A percentile compares a stretch with the other conserved stretches of the same genome.
Conservation (phyloP, 2,329 filamentous ascomycete genomes). For the Talaromyces sp. region DNA sequence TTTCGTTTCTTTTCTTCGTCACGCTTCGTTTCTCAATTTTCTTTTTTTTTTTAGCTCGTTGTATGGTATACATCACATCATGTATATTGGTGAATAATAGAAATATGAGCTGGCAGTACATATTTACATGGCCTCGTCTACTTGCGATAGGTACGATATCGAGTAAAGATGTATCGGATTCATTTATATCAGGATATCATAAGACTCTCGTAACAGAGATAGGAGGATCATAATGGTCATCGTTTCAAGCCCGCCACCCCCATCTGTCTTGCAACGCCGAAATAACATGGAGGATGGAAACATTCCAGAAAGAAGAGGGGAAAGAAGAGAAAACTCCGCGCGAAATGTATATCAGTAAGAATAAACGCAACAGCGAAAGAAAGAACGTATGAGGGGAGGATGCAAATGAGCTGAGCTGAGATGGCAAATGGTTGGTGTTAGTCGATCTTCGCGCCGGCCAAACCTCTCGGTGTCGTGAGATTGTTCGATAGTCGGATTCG, state of each 20-base stretch:
- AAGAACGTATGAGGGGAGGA: background rate
- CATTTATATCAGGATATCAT: background rate
- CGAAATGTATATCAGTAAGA: background rate
- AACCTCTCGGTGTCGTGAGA: slow-evolving; percentile 64
- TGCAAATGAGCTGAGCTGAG: background rate
- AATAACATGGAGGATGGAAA: background rate
- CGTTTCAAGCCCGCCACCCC: background rate
- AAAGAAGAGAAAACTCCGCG: background rate
- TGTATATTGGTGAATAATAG: slow-evolving; percentile 11
- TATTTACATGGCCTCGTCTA: background rate
- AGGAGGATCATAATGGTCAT: background rate
- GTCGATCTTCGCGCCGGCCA: slow-evolving; percentile 73
- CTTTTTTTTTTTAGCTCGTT: background rate
- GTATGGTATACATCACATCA: background rate
- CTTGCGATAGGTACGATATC: background rate
- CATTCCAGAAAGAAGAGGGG: background rate
- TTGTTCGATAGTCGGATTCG: slow-evolving; percentile 77
- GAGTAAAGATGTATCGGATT: background rate
- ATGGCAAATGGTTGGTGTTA: slow-evolving; percentile 32
- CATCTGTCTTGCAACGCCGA: background rate
- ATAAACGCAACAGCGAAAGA: background rate
- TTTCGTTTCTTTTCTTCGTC: background rate
- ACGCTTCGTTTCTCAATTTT: background rate
- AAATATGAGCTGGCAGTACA: slow-evolving; percentile 3
- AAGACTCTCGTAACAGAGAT: background rate